These are phyloP conservation scores for Aspergillus kassunensis DNA, from an alignment of 495 filamentous ascomycete genomes.

Conservation along the genomic window DNA sequence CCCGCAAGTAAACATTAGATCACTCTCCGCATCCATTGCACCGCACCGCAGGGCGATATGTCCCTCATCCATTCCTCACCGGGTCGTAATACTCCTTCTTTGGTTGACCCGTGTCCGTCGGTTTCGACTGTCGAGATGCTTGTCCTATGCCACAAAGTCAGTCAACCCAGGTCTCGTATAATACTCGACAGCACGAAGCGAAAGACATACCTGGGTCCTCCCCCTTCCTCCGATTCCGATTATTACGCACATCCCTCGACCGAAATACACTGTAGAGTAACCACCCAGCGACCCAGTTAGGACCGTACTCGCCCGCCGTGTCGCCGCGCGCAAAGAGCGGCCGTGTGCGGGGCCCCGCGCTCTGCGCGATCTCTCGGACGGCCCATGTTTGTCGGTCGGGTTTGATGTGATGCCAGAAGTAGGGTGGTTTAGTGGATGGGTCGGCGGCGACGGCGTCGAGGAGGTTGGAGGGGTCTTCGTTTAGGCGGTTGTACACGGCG, in stretches of 20 bases:
- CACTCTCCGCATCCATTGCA: background rate
- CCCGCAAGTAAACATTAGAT: background rate
- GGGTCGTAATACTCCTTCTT: constrained; percentile 45
- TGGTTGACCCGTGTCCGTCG: constrained; percentile 20
- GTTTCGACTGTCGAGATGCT: constrained; percentile 20
- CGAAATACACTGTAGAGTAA: constrained; percentile 58
- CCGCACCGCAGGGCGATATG: too few relatives aligned
- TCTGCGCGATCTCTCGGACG: constrained; percentile 39
- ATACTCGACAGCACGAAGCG: background rate
- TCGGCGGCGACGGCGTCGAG: constrained; percentile 37
- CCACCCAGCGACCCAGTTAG: constrained; percentile 57
- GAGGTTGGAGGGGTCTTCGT: constrained; percentile 37
- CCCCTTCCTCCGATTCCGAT: constrained; percentile 42
- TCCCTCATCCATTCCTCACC: constrained; percentile 35
- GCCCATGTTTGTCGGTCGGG: constrained; percentile 39
- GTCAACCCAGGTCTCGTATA: too few relatives aligned
- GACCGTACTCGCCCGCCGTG: constrained; percentile 41
- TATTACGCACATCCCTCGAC: constrained; percentile 54
- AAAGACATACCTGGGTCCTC: constrained; percentile 31
- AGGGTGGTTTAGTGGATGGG: constrained; percentile 34
- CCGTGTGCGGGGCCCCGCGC: constrained; percentile 32
- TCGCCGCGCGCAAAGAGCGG: constrained; percentile 36
- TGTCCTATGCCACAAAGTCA: background rate
- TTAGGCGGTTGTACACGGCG: constrained; percentile 39
- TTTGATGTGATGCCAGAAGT: constrained; percentile 46